Conservation (phyloP, 768 basidiomycete species). For the Phanerochaete sordida region DNA sequence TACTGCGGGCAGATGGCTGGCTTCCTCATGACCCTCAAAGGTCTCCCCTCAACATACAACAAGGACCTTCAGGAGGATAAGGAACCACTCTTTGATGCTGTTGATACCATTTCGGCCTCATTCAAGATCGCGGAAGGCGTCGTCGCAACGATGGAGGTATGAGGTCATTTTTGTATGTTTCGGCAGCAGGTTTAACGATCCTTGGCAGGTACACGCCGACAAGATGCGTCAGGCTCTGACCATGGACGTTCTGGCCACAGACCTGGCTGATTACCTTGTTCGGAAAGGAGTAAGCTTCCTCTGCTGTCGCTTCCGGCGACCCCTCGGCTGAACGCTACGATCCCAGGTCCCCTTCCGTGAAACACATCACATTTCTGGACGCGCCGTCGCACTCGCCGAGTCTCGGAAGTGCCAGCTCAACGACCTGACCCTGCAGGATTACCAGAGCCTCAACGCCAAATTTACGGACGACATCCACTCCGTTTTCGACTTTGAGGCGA, state of each 20-base stretch:
- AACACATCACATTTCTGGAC: slow-evolving; percentile 97
- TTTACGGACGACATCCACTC: slow-evolving; percentile 79
- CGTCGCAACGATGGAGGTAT: slow-evolving; percentile 81
- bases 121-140: slow-evolving; percentile 94
- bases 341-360: slow-evolving; percentile 93
- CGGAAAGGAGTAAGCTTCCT: slow-evolving; percentile 82
- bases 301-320: slow-evolving; percentile 6
- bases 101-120: slow-evolving; percentile 85
- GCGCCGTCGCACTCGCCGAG: slow-evolving; percentile 94
- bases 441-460: slow-evolving; percentile 64
- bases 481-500: slow-evolving; percentile 94
- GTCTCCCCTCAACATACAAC: slow-evolving; percentile 97
- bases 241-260: slow-evolving; percentile 98
- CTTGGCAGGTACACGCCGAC: slow-evolving; percentile 71
- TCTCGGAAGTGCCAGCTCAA: slow-evolving; percentile 75
- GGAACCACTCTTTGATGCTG: slow-evolving; percentile 92
- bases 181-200: background rate
- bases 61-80: slow-evolving; percentile 99
- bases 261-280: slow-evolving; percentile 97
- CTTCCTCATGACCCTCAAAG: slow-evolving; percentile 96
- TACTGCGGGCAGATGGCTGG: slow-evolving; percentile 74
- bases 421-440: slow-evolving; percentile 77
- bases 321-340: background rate
- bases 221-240: slow-evolving; percentile 91
- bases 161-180: slow-evolving; percentile 14